These are phyloP conservation scores for Casuarina cunninghamiana DNA, from an alignment of 306 rosid genomes.

Conservation along the genomic window DNA sequence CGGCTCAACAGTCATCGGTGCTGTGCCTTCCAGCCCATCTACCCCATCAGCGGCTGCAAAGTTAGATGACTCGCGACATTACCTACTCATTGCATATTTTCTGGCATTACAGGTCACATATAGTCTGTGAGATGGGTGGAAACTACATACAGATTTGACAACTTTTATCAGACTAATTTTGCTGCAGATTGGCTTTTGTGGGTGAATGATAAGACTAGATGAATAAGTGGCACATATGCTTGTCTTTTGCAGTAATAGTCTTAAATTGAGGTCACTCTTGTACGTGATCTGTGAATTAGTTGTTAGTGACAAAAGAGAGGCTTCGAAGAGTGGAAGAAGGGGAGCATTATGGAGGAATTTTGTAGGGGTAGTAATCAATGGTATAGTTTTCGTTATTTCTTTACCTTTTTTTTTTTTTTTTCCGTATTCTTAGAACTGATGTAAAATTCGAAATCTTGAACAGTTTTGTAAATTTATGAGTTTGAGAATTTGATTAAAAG, in stretches of 20 bases:
- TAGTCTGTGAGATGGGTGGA: conserved; percentile 18
- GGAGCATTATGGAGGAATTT: conserved; percentile 19
- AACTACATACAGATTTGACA: conserved; percentile 1
- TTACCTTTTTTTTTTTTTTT: background rate
- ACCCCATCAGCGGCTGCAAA: conserved; percentile 40
- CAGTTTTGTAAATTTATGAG: conserved; percentile 10
- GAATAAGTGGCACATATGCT: background rate
- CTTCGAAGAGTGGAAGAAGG: conserved; percentile 9
- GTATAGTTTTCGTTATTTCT: conserved; percentile 5
- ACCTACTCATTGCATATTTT: conserved; percentile 36
- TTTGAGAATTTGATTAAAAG: conserved; percentile 12
- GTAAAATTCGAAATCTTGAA: background rate
- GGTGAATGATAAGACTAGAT: conserved; percentile 5
- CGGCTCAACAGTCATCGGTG: conserved; percentile 85
- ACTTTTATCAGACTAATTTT: background rate
- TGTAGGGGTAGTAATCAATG: conserved; percentile 23
- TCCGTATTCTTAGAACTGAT: conserved; percentile 9
- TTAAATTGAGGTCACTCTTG: background rate
- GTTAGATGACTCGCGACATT: conserved; percentile 24
- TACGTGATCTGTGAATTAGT: background rate
- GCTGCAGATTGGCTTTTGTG: background rate
- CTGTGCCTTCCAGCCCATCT: conserved; percentile 58
- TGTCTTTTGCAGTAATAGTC: background rate
- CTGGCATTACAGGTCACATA: conserved; percentile 24
- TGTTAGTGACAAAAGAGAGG: conserved; percentile 1